phyloP scores from a whole-genome alignment of 768 basidiomycete genomes.

The Amylocystis lapponica region DNA sequence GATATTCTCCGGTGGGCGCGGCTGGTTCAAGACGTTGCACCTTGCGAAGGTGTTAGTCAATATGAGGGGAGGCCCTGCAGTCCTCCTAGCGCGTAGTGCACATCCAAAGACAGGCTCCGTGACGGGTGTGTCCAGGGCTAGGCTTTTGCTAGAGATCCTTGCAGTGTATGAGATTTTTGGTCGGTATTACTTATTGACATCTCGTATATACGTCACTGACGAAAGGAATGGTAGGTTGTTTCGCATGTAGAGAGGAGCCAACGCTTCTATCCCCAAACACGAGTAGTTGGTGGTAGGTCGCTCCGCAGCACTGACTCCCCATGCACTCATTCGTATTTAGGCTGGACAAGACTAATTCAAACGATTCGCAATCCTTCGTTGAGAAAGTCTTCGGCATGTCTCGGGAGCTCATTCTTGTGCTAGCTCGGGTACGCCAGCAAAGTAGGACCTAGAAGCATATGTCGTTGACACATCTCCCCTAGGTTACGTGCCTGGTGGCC shows the following conservation, averaged over 20 bases:
- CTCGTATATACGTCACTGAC: slow-evolving; percentile 1
- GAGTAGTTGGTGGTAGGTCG: slow-evolving; percentile 35
- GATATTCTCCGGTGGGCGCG: slow-evolving; percentile 38
- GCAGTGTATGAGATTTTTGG: slow-evolving; percentile 38
- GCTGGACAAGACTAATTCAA: slow-evolving; percentile 28
- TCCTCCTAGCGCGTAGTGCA: slow-evolving; percentile 28
- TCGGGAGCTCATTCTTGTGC: slow-evolving; percentile 21
- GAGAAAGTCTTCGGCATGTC: slow-evolving; percentile 42
- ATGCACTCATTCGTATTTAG: slow-evolving; percentile 10
- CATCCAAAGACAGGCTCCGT: slow-evolving; percentile 16
- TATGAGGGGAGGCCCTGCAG: slow-evolving; percentile 38
- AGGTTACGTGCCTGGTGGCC: slow-evolving; percentile 20
- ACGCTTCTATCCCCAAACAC: slow-evolving; percentile 28
- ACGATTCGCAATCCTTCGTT: slow-evolving; percentile 28
- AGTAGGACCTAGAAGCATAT: neutral
- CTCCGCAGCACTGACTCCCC: slow-evolving; percentile 10
- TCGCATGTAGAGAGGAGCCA: slow-evolving; percentile 31
- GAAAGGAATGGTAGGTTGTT: slow-evolving; percentile 22
- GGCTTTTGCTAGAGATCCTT: slow-evolving; percentile 37
- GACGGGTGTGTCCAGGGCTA: slow-evolving; percentile 26
- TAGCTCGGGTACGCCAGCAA: slow-evolving; percentile 23
- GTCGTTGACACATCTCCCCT: slow-evolving; percentile 2
- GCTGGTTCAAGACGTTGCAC: slow-evolving; percentile 33
- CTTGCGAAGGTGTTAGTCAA: slow-evolving; percentile 33
- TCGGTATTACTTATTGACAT: slow-evolving; percentile 13